Conservation (phyloP, 192 early-diverging fungal species). For the Podila clonocystis region DNA sequence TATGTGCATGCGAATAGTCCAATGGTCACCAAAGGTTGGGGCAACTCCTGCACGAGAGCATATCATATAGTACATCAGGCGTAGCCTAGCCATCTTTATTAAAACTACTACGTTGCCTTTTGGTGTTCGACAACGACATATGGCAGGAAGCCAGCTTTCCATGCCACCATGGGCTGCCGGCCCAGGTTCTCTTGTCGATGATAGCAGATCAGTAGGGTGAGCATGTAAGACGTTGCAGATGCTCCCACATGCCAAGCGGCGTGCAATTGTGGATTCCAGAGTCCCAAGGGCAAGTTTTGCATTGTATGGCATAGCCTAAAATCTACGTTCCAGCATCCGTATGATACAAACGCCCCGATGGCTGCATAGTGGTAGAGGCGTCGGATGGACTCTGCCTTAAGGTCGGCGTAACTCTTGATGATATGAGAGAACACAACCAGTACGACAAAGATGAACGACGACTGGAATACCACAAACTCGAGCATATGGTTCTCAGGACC, state of each 20-base stretch:
- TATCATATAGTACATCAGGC: too few species aligned
- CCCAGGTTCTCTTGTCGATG: constrained; percentile 37
- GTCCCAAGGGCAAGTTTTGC: constrained; percentile 29
- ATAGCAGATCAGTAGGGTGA: constrained; percentile 28
- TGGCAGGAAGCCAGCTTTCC: constrained; percentile 31
- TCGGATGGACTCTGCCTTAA: constrained; percentile 9
- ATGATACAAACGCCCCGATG: constrained; percentile 3
- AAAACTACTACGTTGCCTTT: constrained; percentile 3
- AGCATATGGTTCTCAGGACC: constrained; percentile 33
- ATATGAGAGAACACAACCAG: constrained; percentile 30
- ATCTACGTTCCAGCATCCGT: constrained; percentile 38
- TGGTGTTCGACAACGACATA: constrained; percentile 26
- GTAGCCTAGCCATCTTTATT: too few species aligned
- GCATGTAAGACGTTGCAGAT: constrained; percentile 21
- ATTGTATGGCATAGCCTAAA: constrained; percentile 35
- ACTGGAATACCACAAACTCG: constrained; percentile 41
- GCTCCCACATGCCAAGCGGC: constrained; percentile 42
- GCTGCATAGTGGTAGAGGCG: constrained; percentile 13
- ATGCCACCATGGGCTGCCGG: constrained; percentile 16
- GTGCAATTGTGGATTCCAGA: constrained; percentile 41
- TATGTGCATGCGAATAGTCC: too few species aligned
- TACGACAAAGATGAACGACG: constrained; percentile 30
- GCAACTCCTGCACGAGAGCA: too few species aligned
- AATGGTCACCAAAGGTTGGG: too few species aligned
- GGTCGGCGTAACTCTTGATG: constrained; percentile 31